Percentiles rank a stretch among this genome's conserved stretches.
phyloP scores from a whole-genome alignment of 352 stramenopile genomes.

The Thalassiosira mediterranea region DNA sequence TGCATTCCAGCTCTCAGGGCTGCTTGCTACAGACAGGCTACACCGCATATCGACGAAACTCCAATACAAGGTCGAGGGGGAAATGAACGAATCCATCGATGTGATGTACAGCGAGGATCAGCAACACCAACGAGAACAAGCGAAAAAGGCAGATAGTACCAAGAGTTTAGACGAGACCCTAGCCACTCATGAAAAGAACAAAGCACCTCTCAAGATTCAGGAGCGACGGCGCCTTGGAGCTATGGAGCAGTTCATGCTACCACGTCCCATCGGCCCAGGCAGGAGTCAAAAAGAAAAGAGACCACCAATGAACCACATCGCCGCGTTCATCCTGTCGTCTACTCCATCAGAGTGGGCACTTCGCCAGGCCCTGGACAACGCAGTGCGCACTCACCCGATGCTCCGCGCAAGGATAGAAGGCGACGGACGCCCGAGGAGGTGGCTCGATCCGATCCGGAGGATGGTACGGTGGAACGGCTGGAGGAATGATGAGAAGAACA shows the following conservation, averaged over 20 bases:
- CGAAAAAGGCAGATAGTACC: too few relatives aligned
- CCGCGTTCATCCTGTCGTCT: slow-evolving; percentile 42
- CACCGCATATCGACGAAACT: too few relatives aligned
- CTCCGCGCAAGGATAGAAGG: slow-evolving; percentile 65
- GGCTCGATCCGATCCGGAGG: slow-evolving; percentile 75
- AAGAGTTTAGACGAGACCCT: too few relatives aligned
- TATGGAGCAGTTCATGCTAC: slow-evolving; percentile 82
- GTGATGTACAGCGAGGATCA: too few relatives aligned
- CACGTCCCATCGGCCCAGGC: slow-evolving; percentile 67
- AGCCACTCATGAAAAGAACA: too few relatives aligned
- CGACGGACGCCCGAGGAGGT: slow-evolving; percentile 68
- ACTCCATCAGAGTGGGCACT: slow-evolving; percentile 61
- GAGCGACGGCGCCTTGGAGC: slow-evolving; percentile 60
- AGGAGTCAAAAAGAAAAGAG: slow-evolving; percentile 38
- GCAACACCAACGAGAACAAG: too few relatives aligned
- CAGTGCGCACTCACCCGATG: slow-evolving; percentile 73
- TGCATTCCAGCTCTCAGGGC: too few relatives aligned
- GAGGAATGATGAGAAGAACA: slow-evolving; percentile 68
- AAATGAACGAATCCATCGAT: too few relatives aligned
- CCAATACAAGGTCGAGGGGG: too few relatives aligned
- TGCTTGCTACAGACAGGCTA: too few relatives aligned
- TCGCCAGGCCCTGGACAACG: slow-evolving; percentile 59
- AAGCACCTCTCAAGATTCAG: too few relatives aligned
- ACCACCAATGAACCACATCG: slow-evolving; percentile 77
- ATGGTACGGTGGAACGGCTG: too few relatives aligned